phyloP scores from a whole-genome alignment of 2,329 filamentous ascomycete species.

The Neofusicoccum umdonicola region DNA sequence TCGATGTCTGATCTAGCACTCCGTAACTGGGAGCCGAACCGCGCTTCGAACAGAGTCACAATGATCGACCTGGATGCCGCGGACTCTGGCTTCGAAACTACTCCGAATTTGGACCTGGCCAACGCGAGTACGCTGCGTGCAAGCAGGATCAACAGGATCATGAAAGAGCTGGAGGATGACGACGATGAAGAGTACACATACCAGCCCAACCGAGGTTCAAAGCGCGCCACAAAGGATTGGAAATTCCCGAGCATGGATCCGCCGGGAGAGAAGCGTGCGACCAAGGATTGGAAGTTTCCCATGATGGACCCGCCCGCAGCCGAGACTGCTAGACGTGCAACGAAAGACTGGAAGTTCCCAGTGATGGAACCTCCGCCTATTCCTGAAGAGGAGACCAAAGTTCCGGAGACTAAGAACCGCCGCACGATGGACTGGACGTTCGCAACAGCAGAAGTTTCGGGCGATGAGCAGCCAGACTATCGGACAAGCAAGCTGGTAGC shows the following conservation, averaged over 20 bases:
- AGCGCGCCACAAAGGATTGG: conserved; percentile 53
- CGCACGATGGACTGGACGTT: conserved; percentile 51
- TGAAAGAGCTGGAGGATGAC: conserved; percentile 42
- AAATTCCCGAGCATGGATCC: conserved; percentile 49
- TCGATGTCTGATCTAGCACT: conserved; percentile 51
- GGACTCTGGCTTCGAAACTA: conserved; percentile 32
- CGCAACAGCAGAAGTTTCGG: conserved; percentile 41
- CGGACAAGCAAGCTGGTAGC: conserved; percentile 29
- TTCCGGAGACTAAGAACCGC: conserved; percentile 25
- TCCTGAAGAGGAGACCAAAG: conserved; percentile 9
- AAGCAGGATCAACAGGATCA: conserved; percentile 50
- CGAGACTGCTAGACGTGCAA: conserved; percentile 30
- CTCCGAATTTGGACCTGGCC: conserved; percentile 41
- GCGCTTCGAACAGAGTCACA: conserved; percentile 47
- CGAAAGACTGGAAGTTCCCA: conserved; percentile 50
- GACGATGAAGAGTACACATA: conserved; percentile 33
- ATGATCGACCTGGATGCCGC: conserved; percentile 60
- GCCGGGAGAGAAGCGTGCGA: conserved; percentile 36
- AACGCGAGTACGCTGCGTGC: conserved; percentile 57
- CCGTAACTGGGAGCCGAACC: conserved; percentile 40
- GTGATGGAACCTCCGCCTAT: conserved; percentile 20
- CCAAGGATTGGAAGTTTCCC: conserved; percentile 57
- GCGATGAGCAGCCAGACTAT: conserved; percentile 28
- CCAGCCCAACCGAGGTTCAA: conserved; percentile 21
- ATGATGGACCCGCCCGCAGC: conserved; percentile 32